Percentiles rank a stretch among this genome's conserved stretches.
Evolutionary conservation across 495 filamentous ascomycete genomes (phyloP).

Genomic region (Penicillium atrosanguineum): DNA sequence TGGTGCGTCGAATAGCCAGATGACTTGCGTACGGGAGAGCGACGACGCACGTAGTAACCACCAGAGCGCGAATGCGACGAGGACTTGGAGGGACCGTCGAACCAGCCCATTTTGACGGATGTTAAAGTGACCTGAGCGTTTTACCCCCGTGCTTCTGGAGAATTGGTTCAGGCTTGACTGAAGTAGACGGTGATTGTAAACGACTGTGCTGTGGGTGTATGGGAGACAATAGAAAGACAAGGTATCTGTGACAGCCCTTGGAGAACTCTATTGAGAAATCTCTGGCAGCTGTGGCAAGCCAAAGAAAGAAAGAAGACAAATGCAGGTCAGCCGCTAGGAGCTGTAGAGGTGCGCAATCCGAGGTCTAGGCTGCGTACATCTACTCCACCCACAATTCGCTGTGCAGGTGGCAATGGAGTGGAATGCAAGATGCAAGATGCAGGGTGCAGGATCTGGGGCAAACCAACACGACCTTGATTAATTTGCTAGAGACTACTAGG

Average conservation of each 20-base stretch:
- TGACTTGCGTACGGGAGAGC: constrained; percentile 34
- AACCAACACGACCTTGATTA: neutral
- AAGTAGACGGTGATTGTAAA: neutral
- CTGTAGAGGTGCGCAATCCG: constrained; percentile 32
- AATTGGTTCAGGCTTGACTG: neutral
- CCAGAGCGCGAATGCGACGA: constrained; percentile 9
- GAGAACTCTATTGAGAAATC: neutral
- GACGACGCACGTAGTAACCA: constrained; percentile 28
- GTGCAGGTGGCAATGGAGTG: constrained; percentile 13
- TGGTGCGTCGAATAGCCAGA: constrained; percentile 39
- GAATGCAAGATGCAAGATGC: neutral
- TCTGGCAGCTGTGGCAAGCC: constrained; percentile 15
- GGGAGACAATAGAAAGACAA: neutral
- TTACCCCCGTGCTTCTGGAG: neutral
- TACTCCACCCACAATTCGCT: constrained; percentile 24
- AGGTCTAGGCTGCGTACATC: constrained; percentile 31
- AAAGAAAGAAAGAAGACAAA: constrained; percentile 17
- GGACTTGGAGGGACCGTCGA: constrained; percentile 38
- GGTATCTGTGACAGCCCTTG: neutral
- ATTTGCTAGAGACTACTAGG: neutral
- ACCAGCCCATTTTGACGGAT: constrained; percentile 48
- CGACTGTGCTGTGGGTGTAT: neutral
- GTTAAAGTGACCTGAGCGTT: neutral
- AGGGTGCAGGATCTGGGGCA: neutral
- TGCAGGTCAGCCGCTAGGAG: constrained; percentile 31